These are phyloP conservation scores for Coemansia sp. DNA, from an alignment of 192 early-diverging fungal species.

Conservation along the genomic window DNA sequence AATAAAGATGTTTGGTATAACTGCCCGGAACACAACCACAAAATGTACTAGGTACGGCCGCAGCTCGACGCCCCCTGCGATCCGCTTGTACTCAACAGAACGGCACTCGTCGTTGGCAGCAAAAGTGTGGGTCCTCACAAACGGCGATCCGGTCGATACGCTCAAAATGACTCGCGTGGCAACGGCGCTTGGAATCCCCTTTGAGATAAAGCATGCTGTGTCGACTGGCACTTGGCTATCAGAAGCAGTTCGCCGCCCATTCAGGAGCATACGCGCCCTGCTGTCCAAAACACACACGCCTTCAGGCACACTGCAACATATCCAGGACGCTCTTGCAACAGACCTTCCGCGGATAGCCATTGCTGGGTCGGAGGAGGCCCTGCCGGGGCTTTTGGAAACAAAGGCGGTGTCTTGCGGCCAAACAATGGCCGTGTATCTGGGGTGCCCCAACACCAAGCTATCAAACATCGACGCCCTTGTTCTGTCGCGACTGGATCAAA, in stretches of 20 bases:
- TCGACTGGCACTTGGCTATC: not conserved
- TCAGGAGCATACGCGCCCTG: constrained; percentile 12
- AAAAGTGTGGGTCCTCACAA: constrained; percentile 38
- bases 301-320: constrained; percentile 5
- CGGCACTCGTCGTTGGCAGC: constrained; percentile 48
- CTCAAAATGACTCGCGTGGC: constrained; percentile 25
- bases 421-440: constrained; percentile 28
- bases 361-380: constrained; percentile 23
- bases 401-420: constrained; percentile 16
- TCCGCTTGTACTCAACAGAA: constrained; percentile 18
- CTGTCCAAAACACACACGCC: not conserved
- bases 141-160: constrained; percentile 15
- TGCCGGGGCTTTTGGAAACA: constrained; percentile 40
- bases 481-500: constrained; percentile 44
- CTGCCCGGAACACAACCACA: not conserved
- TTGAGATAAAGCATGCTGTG: constrained; percentile 16
- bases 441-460: constrained; percentile 30
- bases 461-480: constrained; percentile 38
- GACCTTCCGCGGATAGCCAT: constrained; percentile 39
- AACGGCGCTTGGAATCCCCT: constrained; percentile 21
- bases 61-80: not conserved
- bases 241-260: constrained; percentile 1
- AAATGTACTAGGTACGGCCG: not conserved
- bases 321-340: constrained; percentile 7
- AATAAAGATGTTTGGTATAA: not conserved